Percentiles rank a stretch among this genome's conserved stretches.
These are phyloP conservation scores for Serendipita sp. DNA, from an alignment of 768 basidiomycete species.

Conservation along the genomic window DNA sequence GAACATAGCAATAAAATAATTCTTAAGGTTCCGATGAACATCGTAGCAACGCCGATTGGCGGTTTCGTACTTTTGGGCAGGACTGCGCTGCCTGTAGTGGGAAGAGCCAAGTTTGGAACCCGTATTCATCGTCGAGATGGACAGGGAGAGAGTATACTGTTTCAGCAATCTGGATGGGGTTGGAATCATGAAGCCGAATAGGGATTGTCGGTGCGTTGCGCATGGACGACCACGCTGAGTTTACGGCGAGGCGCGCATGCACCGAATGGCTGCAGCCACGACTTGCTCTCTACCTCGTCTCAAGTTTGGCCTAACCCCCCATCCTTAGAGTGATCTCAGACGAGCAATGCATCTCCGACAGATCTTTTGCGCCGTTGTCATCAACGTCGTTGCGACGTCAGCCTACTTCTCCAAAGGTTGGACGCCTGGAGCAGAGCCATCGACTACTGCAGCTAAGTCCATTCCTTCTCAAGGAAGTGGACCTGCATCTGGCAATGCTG, in stretches of 20 bases:
- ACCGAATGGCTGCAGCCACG: too few species aligned
- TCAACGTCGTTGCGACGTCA: conserved; percentile 21
- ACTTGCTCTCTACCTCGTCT: neutral
- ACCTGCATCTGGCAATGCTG: conserved; percentile 8
- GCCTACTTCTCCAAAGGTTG: conserved; percentile 76
- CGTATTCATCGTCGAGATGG: too few species aligned
- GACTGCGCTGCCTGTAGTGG: too few species aligned
- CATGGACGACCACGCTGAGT: neutral
- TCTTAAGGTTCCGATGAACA: neutral
- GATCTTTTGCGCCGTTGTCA: conserved; percentile 22
- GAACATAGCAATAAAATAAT: conserved; percentile 1
- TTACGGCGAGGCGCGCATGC: too few species aligned
- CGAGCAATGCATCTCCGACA: conserved; percentile 38
- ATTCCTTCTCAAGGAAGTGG: conserved; percentile 14
- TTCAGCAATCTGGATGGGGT: too few species aligned
- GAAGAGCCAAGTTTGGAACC: too few species aligned
- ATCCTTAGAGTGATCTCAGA: neutral
- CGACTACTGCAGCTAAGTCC: conserved; percentile 14
- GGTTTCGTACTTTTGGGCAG: too few species aligned
- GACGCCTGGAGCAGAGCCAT: conserved; percentile 51
- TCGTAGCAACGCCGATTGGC: neutral
- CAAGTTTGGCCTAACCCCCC: neutral
- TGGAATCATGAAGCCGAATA: too few species aligned
- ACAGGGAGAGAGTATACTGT: too few species aligned
- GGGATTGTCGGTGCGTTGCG: neutral